Base-by-base conservation (phyloP, 2,329 filamentous ascomycete species). In the Fusarium udum region DNA sequence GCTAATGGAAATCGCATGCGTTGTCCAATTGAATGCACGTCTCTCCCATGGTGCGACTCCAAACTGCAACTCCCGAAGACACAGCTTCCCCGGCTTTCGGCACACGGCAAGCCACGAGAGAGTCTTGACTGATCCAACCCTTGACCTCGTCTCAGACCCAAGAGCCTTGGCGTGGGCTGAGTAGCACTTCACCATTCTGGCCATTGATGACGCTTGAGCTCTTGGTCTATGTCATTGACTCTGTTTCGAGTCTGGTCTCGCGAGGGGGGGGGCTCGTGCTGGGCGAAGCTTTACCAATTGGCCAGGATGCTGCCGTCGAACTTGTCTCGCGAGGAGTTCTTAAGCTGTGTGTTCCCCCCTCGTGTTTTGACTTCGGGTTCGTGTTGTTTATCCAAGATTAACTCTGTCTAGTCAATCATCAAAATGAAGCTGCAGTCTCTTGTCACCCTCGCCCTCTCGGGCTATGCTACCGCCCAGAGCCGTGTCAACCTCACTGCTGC, bases 151-250 rank as follows among this genome's bases (percentile, higher is more conserved):
- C 59, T 61, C 28, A 31, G 43, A 36, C 40, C 37, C 55, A 36
- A 36, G 51, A 46, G 53, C 58, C 67, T 72, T 70, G 68, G 72
- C 68, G 46, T 37, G 45, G 67, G 57, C 43, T 72, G 67, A 68
- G 53, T 60, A 61, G 62, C 57, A 63, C 53, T 56, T 57, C 53
- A 58, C 34, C 46, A 49, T 51, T 68, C 59, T 65, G 45, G 28
- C 73, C 72, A 75, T 57, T 74, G 64, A 67, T 64, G 73, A 49
- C 39, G 67, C 69, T 9, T 14, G 31, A 60, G 10, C 22, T 61
- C 71, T 75, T 75, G 73, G 73, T 72, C 67, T 68, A 75, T 74
- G 73, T 75, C 69, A 76, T 73, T 73, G 74, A 75, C 69, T 76
- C 65, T 75, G 48, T 42, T 48, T 69, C 55, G 52, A 68, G 69